phyloP scores from a whole-genome alignment of 805 yeast genomes.

The Lipomyces starkeyi region DNA sequence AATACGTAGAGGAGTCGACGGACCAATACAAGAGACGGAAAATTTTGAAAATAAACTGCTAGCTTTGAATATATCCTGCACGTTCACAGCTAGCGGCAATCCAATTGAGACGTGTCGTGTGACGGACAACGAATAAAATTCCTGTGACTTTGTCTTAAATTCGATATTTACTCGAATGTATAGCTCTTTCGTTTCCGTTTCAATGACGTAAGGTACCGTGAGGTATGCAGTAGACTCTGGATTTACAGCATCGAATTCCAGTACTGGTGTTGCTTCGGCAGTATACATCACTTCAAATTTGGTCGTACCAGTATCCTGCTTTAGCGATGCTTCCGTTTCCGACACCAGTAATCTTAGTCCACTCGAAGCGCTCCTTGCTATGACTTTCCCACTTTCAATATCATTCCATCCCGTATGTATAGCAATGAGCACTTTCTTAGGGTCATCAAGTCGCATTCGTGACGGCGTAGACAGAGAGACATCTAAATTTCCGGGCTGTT shows the following conservation, averaged over 20 bases:
- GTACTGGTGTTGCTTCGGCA: slow-evolving; percentile 4
- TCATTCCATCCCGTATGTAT: slow-evolving; percentile 38
- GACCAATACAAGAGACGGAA: slow-evolving; percentile 64
- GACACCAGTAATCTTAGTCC: slow-evolving; percentile 22
- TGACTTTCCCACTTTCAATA: slow-evolving; percentile 16
- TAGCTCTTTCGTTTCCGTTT: slow-evolving; percentile 38
- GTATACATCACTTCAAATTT: slow-evolving; percentile 4
- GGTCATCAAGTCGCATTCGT: slow-evolving; percentile 22
- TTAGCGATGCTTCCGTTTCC: slow-evolving; percentile 13
- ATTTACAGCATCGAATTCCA: slow-evolving; percentile 18
- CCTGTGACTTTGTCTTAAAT: slow-evolving; percentile 38
- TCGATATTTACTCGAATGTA: slow-evolving; percentile 39
- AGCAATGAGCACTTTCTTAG: slow-evolving; percentile 21
- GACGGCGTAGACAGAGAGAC: slow-evolving; percentile 20
- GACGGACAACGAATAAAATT: slow-evolving; percentile 38
- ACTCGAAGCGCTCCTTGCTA: slow-evolving; percentile 29
- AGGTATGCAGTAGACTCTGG: slow-evolving; percentile 29
- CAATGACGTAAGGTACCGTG: slow-evolving; percentile 44
- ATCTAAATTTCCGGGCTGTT: slow-evolving; percentile 35
- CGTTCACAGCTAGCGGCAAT: slow-evolving; percentile 72
- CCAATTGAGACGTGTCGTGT: slow-evolving; percentile 40
- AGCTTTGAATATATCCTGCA: slow-evolving; percentile 74
- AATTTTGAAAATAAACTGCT: slow-evolving; percentile 67
- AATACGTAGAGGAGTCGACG: slow-evolving; percentile 60
- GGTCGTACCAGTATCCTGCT: background rate